A percentile compares a stretch with the other conserved stretches of the same genome.
phyloP scores from a whole-genome alignment of 2,329 filamentous ascomycete species.

The Trichoderma sp. region DNA sequence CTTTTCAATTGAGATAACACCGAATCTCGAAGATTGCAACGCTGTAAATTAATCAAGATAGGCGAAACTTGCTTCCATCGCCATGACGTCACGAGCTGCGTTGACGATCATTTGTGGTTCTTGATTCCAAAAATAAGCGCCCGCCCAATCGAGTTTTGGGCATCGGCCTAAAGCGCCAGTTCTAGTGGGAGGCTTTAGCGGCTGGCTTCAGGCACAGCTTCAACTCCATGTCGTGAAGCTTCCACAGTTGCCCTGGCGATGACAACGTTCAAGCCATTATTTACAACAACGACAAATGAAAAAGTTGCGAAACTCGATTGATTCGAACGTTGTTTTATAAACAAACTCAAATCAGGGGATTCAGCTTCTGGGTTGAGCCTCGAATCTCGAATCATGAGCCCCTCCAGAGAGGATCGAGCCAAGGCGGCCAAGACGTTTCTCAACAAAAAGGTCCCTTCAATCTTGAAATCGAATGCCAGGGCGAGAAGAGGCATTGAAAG shows the following conservation, averaged over 20 bases:
- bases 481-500: constrained; percentile 53
- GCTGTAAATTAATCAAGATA: neutral
- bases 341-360: neutral
- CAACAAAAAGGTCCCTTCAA: constrained; percentile 56
- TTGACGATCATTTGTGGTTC: constrained; percentile 3
- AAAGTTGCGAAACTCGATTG: neutral
- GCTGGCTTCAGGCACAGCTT: neutral
- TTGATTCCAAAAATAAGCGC: neutral
- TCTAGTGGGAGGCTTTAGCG: neutral
- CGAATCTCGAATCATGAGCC: neutral
- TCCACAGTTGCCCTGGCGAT: neutral
- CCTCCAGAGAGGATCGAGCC: constrained; percentile 40
- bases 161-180: neutral
- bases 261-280: neutral
- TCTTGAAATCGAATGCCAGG: constrained; percentile 51
- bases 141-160: neutral
- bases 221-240: neutral
- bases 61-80: neutral
- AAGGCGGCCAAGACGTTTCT: constrained; percentile 56
- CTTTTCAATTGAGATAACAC: neutral
- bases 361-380: too few relatives aligned
- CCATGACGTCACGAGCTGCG: constrained; percentile 1
- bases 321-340: neutral
- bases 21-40: neutral
- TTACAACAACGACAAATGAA: neutral